Conservation (phyloP, 345 rosid species). For the Nephelium lappaceum region DNA sequence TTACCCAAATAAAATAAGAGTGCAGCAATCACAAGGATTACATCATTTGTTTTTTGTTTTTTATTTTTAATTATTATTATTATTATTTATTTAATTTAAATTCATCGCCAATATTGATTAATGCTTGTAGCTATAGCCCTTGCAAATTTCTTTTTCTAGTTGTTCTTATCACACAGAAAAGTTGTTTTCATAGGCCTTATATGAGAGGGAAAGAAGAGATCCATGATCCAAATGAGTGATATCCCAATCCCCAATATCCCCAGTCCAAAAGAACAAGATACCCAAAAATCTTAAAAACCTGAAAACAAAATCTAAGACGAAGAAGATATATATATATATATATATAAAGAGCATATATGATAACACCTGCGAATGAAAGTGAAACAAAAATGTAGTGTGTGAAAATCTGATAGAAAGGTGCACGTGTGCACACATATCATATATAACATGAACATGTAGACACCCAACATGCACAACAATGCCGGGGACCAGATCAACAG, state of each 20-base stretch:
- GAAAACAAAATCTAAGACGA: slow-evolving; percentile 25
- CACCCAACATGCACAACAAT: background rate
- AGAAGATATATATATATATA: background rate
- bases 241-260: background rate
- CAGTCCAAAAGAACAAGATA: background rate
- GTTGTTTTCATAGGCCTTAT: slow-evolving; percentile 23
- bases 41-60: background rate
- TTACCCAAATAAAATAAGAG: slow-evolving; percentile 26
- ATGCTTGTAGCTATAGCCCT: slow-evolving; percentile 5
- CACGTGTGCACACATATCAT: slow-evolving; percentile 31
- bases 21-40: slow-evolving; percentile 32
- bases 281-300: slow-evolving; percentile 10
- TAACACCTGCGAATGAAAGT: slow-evolving; percentile 38
- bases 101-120: background rate
- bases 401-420: slow-evolving; percentile 20
- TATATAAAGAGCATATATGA: background rate
- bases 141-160: slow-evolving; percentile 11
- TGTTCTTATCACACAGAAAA: slow-evolving; percentile 18
- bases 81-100: no score
- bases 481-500: slow-evolving; percentile 37
- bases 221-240: background rate
- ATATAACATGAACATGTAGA: background rate
- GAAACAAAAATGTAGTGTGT: slow-evolving; percentile 10
- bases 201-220: background rate
- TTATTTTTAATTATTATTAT: no score